Evolutionary conservation across 2,329 filamentous ascomycete species (phyloP), one percentile per base, ranked within the genome.

Genomic region (Ascocoryne sarcoides): DNA sequence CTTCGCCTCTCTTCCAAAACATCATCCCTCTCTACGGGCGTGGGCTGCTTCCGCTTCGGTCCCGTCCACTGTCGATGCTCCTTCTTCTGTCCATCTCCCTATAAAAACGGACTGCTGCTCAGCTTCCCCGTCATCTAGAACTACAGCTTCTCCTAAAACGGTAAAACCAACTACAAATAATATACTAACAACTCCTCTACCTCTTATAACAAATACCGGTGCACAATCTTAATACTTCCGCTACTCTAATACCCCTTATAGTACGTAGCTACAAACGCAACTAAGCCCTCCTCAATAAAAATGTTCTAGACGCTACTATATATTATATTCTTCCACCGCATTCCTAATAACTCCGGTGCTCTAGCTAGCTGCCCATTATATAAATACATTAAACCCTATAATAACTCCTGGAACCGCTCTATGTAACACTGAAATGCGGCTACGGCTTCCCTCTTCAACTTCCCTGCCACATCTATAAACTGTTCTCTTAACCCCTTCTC

Each of bases 151-250:
- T 43, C 31, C 35, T 15, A 45, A 43, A 42, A 48, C 37, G 38
- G 52, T 36, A 55, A 40, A 31, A 49, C 47, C 28, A 54, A 46
- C 52, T 40, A 57, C n/a, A 56, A 39, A 45, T 56, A 56, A 52
- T 42, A 56, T n/a, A 53, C 36, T 34, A n/a, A n/a, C n/a, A 56
- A 50, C 45, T 52, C 48, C 16, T 46, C 44, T 5, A 55, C 46
- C 41, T 56, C 50, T 10, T 37, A 40, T 32, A 45, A 46, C 40
- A 58, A 42, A 49, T 55, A 58, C 18, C 46, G 39, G 42, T 58
- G 36, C 32, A 58, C 53, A 4, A 55, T 43, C 46, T 57, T 56
- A n/a, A 39, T 45, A 23, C 52, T 41, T 10, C 44, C 41, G 14
- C 40, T 52, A 15, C 42, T 50, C 10, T 36, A 28, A 42, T 51